Conservation (phyloP, 495 filamentous ascomycete species). For the Neurospora discreta region DNA sequence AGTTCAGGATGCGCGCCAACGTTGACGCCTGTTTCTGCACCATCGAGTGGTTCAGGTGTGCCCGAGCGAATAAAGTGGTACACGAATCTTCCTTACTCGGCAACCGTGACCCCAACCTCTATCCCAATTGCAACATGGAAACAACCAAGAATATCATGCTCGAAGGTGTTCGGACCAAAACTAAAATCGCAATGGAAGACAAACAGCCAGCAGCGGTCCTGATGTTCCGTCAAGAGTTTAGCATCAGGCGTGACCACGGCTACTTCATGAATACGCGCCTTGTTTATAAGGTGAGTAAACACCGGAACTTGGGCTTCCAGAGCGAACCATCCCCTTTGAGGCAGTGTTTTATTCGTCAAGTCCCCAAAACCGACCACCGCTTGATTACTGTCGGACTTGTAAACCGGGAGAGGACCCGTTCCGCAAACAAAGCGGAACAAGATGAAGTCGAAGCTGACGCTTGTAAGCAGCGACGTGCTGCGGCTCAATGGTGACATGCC, state of each 20-base stretch:
- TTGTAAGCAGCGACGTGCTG: neutral
- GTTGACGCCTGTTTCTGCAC: neutral
- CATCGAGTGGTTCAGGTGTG: neutral
- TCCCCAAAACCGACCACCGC: neutral
- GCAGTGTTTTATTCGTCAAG: neutral
- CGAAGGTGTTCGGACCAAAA: neutral
- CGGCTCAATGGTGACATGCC: neutral
- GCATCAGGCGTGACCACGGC: neutral
- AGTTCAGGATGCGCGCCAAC: neutral
- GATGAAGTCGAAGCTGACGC: neutral
- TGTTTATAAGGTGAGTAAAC: neutral
- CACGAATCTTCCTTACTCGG: neutral
- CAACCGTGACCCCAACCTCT: neutral
- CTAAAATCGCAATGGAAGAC: neutral
- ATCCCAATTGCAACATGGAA: neutral
- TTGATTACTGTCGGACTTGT: neutral
- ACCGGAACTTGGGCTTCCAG: neutral
- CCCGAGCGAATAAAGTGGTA: neutral
- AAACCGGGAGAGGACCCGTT: neutral
- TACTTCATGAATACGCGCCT: neutral
- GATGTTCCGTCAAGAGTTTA: neutral
- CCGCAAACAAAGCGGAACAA: neutral
- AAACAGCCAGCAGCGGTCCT: neutral
- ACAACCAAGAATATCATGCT: neutral
- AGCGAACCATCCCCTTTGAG: neutral